Evolutionary conservation across 2,329 filamentous ascomycete species (phyloP).

Genomic region (Nigrospora osmanthi): DNA sequence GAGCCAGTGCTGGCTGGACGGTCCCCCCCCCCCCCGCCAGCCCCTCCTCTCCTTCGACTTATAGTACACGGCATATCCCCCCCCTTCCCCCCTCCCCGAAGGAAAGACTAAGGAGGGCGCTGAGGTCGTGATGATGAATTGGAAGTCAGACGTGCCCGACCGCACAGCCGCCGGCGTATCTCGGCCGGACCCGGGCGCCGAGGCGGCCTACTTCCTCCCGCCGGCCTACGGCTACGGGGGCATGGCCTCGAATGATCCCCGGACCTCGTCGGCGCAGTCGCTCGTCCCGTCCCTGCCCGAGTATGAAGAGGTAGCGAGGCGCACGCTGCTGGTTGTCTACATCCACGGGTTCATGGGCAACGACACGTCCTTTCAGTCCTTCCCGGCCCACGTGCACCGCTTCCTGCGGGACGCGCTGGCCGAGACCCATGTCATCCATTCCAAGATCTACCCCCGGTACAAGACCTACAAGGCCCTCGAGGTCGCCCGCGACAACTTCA

Average conservation of each 20-base stretch:
- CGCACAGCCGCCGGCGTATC: too few species aligned
- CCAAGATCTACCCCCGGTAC: slow-evolving; percentile 78
- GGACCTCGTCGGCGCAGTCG: slow-evolving; percentile 38
- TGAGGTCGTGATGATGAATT: too few species aligned
- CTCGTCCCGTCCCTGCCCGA: slow-evolving; percentile 19
- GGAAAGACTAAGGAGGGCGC: too few species aligned
- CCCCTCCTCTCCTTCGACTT: too few species aligned
- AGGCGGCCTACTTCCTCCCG: not conserved
- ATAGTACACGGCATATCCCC: too few species aligned
- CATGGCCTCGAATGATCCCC: slow-evolving; percentile 28
- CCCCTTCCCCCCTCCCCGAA: too few species aligned
- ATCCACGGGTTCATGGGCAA: slow-evolving; percentile 89
- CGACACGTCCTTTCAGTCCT: slow-evolving; percentile 78
- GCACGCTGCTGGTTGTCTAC: slow-evolving; percentile 68
- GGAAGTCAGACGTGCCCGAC: too few species aligned
- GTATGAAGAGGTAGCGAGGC: slow-evolving; percentile 25
- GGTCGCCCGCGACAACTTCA: slow-evolving; percentile 75
- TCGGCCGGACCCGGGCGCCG: too few species aligned
- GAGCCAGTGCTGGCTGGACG: too few species aligned
- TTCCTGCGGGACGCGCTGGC: slow-evolving; percentile 58
- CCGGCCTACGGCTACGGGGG: slow-evolving; percentile 9
- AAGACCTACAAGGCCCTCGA: slow-evolving; percentile 66
- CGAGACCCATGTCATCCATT: slow-evolving; percentile 73
- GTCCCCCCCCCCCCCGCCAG: too few species aligned
- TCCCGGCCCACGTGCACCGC: slow-evolving; percentile 80